Base-by-base conservation (phyloP, 768 basidiomycete genomes). In the Imleria badia region DNA sequence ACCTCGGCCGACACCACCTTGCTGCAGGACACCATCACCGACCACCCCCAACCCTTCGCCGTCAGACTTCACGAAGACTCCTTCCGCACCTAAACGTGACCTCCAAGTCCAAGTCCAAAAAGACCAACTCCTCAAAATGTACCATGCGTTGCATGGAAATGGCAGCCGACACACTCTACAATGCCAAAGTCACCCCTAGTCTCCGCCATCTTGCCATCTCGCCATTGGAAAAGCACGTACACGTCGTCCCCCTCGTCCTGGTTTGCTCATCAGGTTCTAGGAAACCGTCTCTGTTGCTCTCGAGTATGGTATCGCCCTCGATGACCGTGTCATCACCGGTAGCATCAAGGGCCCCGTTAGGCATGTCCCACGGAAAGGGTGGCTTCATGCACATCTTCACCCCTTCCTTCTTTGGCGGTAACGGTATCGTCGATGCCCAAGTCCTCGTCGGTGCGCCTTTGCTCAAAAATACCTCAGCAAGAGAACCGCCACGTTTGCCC, bases 311-410 rank as follows among this genome's bases (percentile, higher is more conserved):
- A 95, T 97, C 63, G 80, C 81, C 30, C 77, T 78, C 36, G 79
- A 94, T 31, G 96, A 99, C 78, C 81, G 85, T 45, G 91, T 99
- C 69, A 98, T 98, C 73, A 98, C 96, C 35, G 97, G 96, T 41
- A 86, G 86, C 31, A 83, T 98, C 70, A 87, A 86, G 63, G 93
- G 92, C 58, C 78, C 98, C 52, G 87, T 83, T 38, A 95, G 96
- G 96, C 72, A 97, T 98, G 91, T 98, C 95, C 29, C 75, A 87
- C 59, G 97, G 97, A 63, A 98, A 98, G 77, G 97, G 96, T 65
- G 96, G 96, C 20, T 98, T 96, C 14, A 99, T 99, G 96, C 94
- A 96, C 80, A 94, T 97, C 70, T 96, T 96, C 80, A 96, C 94
- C 8, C 89, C 87, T 5, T 83, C 89, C n/a, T 98, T 99, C 88